A percentile compares a stretch with the other conserved stretches of the same genome.
phyloP scores from a whole-genome alignment of 2,329 filamentous ascomycete species.

The Xylaria sp. region DNA sequence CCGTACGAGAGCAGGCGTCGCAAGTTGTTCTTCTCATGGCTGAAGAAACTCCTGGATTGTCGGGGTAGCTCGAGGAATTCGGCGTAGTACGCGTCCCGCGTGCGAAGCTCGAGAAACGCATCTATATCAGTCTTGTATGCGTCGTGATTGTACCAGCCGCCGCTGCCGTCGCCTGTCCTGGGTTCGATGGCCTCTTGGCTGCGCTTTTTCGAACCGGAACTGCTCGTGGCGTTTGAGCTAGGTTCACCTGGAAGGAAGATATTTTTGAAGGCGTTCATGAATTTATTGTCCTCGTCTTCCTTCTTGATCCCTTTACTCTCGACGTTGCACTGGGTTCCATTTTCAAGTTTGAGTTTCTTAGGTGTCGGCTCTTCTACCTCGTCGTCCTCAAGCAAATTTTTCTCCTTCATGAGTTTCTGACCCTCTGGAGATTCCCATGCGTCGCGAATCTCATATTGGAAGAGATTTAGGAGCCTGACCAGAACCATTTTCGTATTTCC shows the following conservation, averaged over 20 bases:
- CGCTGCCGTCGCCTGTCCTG: slow-evolving; percentile 7
- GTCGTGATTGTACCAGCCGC: slow-evolving; percentile 30
- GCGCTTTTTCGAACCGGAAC: not conserved
- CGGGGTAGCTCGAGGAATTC: slow-evolving; percentile 44
- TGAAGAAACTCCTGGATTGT: slow-evolving; percentile 37
- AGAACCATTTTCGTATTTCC: slow-evolving; percentile 39
- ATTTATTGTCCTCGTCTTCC: not conserved
- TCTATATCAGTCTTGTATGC: too few relatives aligned
- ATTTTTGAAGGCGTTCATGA: not conserved
- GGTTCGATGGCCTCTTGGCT: not conserved
- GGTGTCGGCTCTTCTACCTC: slow-evolving; percentile 12
- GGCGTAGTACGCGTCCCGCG: slow-evolving; percentile 40
- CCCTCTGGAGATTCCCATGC: slow-evolving; percentile 42
- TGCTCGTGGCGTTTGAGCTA: not conserved
- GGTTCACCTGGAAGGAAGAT: not conserved
- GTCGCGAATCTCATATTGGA: slow-evolving; percentile 42
- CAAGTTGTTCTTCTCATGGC: slow-evolving; percentile 43
- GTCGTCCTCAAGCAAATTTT: slow-evolving; percentile 36
- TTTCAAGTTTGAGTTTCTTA: slow-evolving; percentile 8
- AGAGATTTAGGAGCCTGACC: slow-evolving; percentile 45
- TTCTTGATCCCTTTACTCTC: not conserved
- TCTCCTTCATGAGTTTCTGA: slow-evolving; percentile 35
- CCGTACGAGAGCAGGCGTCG: slow-evolving; percentile 43
- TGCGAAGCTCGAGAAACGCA: slow-evolving; percentile 35
- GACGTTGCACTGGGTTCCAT: not conserved